Conservation (phyloP, 2,329 filamentous ascomycete species). For the Botrytis fabae region DNA sequence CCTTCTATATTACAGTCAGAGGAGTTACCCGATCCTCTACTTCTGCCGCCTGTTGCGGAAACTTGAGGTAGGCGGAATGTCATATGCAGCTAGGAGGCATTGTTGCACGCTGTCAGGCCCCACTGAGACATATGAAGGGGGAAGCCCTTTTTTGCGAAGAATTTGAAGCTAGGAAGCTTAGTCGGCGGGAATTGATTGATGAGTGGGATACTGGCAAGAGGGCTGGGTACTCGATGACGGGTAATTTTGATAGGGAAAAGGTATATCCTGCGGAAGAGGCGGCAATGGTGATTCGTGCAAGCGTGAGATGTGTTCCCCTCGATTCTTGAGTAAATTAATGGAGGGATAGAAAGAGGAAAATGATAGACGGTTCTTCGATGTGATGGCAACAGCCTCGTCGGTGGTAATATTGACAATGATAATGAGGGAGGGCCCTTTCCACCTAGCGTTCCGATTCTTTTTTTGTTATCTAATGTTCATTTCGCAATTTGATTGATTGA, state of each 20-base stretch:
- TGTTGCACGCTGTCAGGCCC: slow-evolving; percentile 19
- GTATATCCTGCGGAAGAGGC: background rate
- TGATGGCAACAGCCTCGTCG: background rate
- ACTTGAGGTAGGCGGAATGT: slow-evolving; percentile 16
- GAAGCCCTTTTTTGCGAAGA: background rate
- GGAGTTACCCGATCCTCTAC: slow-evolving; percentile 19
- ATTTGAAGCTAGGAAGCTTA: slow-evolving; percentile 1
- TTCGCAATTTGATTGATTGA: slow-evolving; percentile 7
- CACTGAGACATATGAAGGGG: slow-evolving; percentile 14
- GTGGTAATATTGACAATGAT: background rate
- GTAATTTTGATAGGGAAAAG: background rate
- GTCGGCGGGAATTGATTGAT: background rate
- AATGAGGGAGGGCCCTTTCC: background rate
- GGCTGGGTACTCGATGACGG: background rate
- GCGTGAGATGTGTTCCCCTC: background rate
- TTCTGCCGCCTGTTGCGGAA: slow-evolving; percentile 23
- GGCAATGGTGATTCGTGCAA: slow-evolving; percentile 1
- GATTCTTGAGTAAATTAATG: background rate
- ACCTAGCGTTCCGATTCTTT: background rate
- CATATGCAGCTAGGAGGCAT: slow-evolving; percentile 24
- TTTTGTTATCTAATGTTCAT: background rate
- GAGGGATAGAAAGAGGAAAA: background rate
- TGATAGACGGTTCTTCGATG: background rate
- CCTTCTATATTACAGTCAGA: slow-evolving; percentile 20
- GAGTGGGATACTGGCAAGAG: slow-evolving; percentile 3